Evolutionary conservation across 2,329 filamentous ascomycete genomes (phyloP).

Genomic region (Clonostachys byssicola): DNA sequence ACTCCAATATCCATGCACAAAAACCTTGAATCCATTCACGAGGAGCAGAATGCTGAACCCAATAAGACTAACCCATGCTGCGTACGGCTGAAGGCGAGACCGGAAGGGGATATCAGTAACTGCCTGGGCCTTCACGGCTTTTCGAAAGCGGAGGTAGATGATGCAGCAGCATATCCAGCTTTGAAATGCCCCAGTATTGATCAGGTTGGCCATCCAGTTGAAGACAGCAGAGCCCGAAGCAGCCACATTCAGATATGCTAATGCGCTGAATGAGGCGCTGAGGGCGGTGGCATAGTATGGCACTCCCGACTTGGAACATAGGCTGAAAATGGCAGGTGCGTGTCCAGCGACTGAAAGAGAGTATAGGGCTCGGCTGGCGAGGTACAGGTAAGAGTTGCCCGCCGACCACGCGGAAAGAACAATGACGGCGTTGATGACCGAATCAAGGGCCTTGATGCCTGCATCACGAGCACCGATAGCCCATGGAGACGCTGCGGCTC

Average conservation of each 20-base stretch:
- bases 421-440: constrained; percentile 75
- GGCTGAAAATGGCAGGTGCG: constrained; percentile 55
- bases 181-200: constrained; percentile 64
- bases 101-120: constrained; percentile 64
- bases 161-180: constrained; percentile 63
- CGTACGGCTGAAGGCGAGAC: constrained; percentile 62
- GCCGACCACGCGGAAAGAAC: constrained; percentile 76
- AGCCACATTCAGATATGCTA: constrained; percentile 66
- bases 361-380: constrained; percentile 63
- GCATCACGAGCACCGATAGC: constrained; percentile 58
- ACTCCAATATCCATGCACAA: constrained; percentile 49
- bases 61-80: constrained; percentile 58
- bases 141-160: constrained; percentile 63
- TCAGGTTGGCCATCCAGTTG: constrained; percentile 70
- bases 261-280: constrained; percentile 51
- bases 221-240: constrained; percentile 57
- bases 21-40: constrained; percentile 70
- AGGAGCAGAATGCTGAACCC: constrained; percentile 63
- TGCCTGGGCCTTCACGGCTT: constrained; percentile 58
- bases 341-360: constrained; percentile 61
- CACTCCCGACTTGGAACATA: constrained; percentile 57
- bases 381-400: constrained; percentile 75
- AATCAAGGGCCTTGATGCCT: constrained; percentile 58
- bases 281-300: constrained; percentile 57
- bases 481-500: constrained; percentile 63